phyloP scores from a whole-genome alignment of 140 eudicot species.

The Erigeron philadelphicus region DNA sequence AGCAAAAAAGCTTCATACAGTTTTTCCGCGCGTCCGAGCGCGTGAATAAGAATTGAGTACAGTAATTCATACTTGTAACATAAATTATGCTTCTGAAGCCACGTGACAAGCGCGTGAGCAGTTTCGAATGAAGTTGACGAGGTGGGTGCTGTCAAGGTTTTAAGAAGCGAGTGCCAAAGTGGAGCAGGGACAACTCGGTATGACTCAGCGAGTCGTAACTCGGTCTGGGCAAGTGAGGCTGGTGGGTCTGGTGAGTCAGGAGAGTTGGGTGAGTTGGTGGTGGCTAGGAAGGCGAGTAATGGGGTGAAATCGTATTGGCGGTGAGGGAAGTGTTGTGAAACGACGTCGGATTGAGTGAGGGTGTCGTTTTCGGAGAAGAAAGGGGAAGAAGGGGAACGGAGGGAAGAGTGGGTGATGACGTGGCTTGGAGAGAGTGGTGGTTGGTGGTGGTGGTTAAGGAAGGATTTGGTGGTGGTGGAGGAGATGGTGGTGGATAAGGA shows the following conservation, averaged over 20 bases:
- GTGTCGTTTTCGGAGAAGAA: conserved; percentile 26
- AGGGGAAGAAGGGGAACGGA: conserved; percentile 23
- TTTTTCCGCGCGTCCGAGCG: conserved; percentile 68
- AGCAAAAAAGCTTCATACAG: conserved; percentile 79
- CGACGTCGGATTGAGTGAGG: conserved; percentile 41
- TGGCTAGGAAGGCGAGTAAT: conserved; percentile 63
- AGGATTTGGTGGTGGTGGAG: conserved; percentile 26
- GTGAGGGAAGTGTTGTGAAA: conserved; percentile 31
- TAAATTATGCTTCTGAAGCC: conserved; percentile 76
- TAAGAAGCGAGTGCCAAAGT: conserved; percentile 75
- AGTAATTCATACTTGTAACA: conserved; percentile 78
- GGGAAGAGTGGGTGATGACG: conserved; percentile 6
- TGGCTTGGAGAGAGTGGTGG: conserved; percentile 17
- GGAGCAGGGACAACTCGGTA: conserved; percentile 87
- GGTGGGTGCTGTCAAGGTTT: conserved; percentile 42
- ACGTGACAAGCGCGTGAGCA: conserved; percentile 58
- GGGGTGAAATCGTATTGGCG: conserved; percentile 80
- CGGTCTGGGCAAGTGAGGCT: conserved; percentile 43
- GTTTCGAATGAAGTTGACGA: conserved; percentile 41
- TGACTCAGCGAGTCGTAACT: conserved; percentile 68
- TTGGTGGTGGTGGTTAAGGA: conserved; percentile 11
- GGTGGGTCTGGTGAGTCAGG: conserved; percentile 27
- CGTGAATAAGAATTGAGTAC: conserved; percentile 74
- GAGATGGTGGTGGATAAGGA: conserved; percentile 50
- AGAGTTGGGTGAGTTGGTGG: conserved; percentile 22